These are phyloP conservation scores for Malassezia vespertilionis DNA, from an alignment of 1,284 basidiomycete genomes.

Conservation along the genomic window DNA sequence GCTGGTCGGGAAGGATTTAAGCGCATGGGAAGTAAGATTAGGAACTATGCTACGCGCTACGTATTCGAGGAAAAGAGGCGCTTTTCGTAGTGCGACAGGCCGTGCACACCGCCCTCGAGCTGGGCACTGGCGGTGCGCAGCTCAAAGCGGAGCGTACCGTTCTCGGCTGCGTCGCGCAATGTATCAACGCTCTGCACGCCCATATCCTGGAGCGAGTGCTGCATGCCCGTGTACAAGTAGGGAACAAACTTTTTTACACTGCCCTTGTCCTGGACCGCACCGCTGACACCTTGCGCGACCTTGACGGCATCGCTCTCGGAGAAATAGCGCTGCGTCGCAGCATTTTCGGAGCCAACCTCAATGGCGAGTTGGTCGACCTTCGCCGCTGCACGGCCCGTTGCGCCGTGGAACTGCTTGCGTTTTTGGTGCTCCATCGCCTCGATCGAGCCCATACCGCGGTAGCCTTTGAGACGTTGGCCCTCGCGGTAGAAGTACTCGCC, in stretches of 20 bases:
- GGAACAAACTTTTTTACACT: slow-evolving; percentile 75
- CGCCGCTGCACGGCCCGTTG: slow-evolving; percentile 49
- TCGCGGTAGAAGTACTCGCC: slow-evolving; percentile 99
- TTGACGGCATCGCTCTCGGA: slow-evolving; percentile 88
- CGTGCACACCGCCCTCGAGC: slow-evolving; percentile 89
- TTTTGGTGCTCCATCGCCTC: slow-evolving; percentile 47
- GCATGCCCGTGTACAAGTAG: slow-evolving; percentile 81
- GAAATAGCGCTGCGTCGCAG: slow-evolving; percentile 92
- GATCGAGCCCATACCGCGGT: slow-evolving; percentile 87
- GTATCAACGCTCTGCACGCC: slow-evolving; percentile 62
- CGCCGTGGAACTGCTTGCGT: slow-evolving; percentile 36
- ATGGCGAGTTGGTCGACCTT: slow-evolving; percentile 52
- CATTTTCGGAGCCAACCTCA: slow-evolving; percentile 61
- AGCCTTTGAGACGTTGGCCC: slow-evolving; percentile 94
- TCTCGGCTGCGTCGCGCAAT: slow-evolving; percentile 58
- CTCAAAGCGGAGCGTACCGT: slow-evolving; percentile 74
- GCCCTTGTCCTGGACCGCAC: slow-evolving; percentile 95
- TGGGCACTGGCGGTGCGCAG: slow-evolving; percentile 88
- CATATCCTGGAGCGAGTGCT: slow-evolving; percentile 91
- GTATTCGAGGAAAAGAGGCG: slow-evolving; percentile 51
- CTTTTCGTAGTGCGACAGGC: slow-evolving; percentile 56
- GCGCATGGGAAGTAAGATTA: no score
- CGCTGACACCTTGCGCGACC: slow-evolving; percentile 83
- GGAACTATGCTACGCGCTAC: neutral
- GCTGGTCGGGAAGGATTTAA: no score